These are phyloP conservation scores for grape (Vitis vinifera) DNA, from an alignment of 164 flowering plant genomes.

Conservation along the genomic window DNA sequence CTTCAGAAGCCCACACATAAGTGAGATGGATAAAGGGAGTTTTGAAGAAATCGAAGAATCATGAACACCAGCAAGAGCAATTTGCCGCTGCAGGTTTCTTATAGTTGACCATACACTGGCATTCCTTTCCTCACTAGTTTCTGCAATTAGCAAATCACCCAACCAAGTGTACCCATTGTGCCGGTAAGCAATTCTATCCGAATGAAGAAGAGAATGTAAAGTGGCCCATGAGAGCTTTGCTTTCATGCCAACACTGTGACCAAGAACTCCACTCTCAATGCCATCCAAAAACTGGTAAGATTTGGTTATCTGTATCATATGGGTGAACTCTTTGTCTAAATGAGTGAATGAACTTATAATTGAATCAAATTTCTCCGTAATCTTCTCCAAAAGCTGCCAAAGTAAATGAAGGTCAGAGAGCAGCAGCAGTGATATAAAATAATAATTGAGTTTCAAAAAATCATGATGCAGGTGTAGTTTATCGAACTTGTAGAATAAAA, in stretches of 20 bases:
- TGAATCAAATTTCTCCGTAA: constrained; percentile 62
- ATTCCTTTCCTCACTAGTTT: constrained; percentile 58
- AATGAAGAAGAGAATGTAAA: constrained; percentile 96
- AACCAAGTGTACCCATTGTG: constrained; percentile 93
- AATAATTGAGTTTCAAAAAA: too few relatives aligned
- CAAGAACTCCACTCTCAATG: constrained; percentile 42
- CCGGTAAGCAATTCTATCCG: constrained; percentile 72
- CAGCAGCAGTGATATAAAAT: background rate
- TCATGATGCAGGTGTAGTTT: too few relatives aligned
- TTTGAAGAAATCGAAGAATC: constrained; percentile 60
- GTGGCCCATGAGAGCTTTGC: constrained; percentile 82
- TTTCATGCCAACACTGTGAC: constrained; percentile 35
- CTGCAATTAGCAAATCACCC: constrained; percentile 82
- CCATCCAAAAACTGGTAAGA: constrained; percentile 51
- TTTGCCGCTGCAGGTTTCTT: constrained; percentile 57
- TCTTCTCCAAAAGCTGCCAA: constrained; percentile 81
- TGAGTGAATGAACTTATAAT: constrained; percentile 71
- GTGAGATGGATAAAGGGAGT: constrained; percentile 69
- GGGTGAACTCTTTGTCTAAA: constrained; percentile 73
- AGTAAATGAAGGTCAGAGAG: constrained; percentile 7
- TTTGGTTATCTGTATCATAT: constrained; percentile 71
- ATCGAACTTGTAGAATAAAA: too few relatives aligned
- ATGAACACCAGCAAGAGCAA: constrained; percentile 53
- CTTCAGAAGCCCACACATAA: constrained; percentile 91
- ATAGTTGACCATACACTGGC: constrained; percentile 58